Conservation (phyloP, 257 asterid species). For the Dorcoceras hygrometricum region DNA sequence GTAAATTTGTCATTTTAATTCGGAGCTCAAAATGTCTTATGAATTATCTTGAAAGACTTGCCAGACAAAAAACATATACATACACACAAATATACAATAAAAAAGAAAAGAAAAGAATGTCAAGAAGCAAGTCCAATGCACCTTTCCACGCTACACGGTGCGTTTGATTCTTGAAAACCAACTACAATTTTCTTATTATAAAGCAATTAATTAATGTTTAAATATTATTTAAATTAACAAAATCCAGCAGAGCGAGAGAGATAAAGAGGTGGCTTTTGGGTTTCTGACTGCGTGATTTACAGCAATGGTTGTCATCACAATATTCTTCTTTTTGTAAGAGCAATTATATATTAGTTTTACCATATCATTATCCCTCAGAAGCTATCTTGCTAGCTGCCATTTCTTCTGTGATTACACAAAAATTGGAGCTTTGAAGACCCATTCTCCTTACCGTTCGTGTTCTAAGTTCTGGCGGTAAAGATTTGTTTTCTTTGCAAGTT, state of each 20-base stretch:
- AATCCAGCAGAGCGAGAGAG: slow-evolving; percentile 7
- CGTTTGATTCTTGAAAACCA: not conserved
- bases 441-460: slow-evolving; percentile 22
- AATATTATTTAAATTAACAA: no score
- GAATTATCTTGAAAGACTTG: no score
- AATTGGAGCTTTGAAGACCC: slow-evolving; percentile 12
- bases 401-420: slow-evolving; percentile 10
- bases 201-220: not conserved
- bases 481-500: slow-evolving; percentile 28
- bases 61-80: no score
- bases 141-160: not conserved
- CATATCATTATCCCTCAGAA: slow-evolving; percentile 21
- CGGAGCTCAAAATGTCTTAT: not conserved
- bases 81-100: no score
- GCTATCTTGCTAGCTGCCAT: slow-evolving; percentile 29
- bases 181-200: no score
- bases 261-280: slow-evolving; percentile 28
- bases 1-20: no score
- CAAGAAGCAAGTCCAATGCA: not conserved
- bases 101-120: not conserved
- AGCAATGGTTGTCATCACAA: slow-evolving; percentile 52
- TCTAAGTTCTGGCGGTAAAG: slow-evolving; percentile 23
- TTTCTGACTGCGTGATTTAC: slow-evolving; percentile 43
- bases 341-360: not conserved
- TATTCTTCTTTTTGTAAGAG: not conserved